These are phyloP conservation scores for Gomphus bonarii DNA, from an alignment of 1,284 basidiomycete genomes.

Conservation along the genomic window DNA sequence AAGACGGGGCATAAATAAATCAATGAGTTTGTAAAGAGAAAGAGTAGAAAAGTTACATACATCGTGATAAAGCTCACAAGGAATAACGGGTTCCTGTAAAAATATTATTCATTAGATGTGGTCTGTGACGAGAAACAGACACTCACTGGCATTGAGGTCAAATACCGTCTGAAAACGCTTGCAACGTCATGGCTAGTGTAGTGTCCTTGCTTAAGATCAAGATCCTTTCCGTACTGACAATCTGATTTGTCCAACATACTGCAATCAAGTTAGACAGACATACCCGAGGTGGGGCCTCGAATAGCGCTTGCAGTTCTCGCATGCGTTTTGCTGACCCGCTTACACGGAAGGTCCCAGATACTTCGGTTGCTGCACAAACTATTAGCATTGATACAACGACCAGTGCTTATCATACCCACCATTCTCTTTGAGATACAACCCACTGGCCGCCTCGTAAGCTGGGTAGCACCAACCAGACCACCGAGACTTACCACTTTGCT, in stretches of 20 bases:
- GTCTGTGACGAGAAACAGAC: conserved; percentile 6
- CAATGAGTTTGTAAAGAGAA: conserved; percentile 5
- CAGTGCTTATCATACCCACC: conserved; percentile 33
- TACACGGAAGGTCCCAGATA: conserved; percentile 93
- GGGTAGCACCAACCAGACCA: neutral
- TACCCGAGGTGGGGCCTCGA: conserved; percentile 83
- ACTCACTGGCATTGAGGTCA: conserved; percentile 92
- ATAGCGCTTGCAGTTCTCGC: conserved; percentile 86
- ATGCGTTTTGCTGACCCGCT: conserved; percentile 91
- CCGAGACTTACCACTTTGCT: conserved; percentile 75
- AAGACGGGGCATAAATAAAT: conserved; percentile 5
- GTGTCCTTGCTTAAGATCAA: conserved; percentile 80
- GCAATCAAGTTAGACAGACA: conserved; percentile 23
- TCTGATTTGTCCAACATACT: neutral
- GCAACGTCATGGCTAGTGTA: conserved; percentile 96
- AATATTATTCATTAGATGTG: neutral
- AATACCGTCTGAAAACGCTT: conserved; percentile 89
- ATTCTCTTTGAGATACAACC: conserved; percentile 85
- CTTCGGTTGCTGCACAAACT: conserved; percentile 64
- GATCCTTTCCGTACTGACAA: conserved; percentile 80
- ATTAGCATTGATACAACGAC: conserved; percentile 11
- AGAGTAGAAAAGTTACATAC: conserved; percentile 34
- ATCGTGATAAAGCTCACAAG: conserved; percentile 77
- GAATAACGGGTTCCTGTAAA: conserved; percentile 79
- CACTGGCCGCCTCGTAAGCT: conserved; percentile 32